Evolutionary conservation across 1,139 yeast genomes (phyloP).

Genomic region (Saccharomyces hybrid): DNA sequence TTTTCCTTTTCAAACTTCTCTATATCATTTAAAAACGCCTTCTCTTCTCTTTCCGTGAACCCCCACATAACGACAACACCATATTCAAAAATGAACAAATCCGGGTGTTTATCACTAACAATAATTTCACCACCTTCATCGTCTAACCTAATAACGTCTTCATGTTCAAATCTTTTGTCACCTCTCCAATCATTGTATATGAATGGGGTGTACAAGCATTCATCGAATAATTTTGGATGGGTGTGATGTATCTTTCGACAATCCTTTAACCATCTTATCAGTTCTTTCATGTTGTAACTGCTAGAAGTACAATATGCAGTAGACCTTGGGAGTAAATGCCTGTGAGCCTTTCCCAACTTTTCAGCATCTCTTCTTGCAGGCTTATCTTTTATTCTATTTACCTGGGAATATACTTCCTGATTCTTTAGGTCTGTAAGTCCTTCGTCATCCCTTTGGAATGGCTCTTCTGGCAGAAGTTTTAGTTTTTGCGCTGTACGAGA

Average conservation of each 20-base stretch:
- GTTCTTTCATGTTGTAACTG: constrained; percentile 79
- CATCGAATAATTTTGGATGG: constrained; percentile 83
- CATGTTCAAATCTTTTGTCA: constrained; percentile 37
- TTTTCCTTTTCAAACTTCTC: constrained; percentile 88
- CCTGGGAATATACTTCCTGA: constrained; percentile 70
- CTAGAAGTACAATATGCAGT: constrained; percentile 96
- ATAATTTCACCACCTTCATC: constrained; percentile 95
- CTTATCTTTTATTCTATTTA: constrained; percentile 76
- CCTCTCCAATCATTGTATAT: constrained; percentile 72
- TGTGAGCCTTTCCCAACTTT: constrained; percentile 79
- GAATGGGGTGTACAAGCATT: constrained; percentile 87
- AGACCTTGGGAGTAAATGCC: constrained; percentile 77
- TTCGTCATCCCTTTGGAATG: constrained; percentile 31
- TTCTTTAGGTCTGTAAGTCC: constrained; percentile 36
- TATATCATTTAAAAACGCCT: constrained; percentile 70
- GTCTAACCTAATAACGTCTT: constrained; percentile 59
- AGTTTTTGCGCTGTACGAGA: constrained; percentile 83
- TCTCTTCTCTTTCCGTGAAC: constrained; percentile 74
- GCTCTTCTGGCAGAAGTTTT: constrained; percentile 79
- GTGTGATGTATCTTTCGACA: constrained; percentile 67
- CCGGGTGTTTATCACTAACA: constrained; percentile 62
- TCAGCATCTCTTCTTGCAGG: constrained; percentile 94
- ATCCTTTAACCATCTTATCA: constrained; percentile 77
- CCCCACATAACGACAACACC: constrained; percentile 98
- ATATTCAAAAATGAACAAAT: constrained; percentile 81